These are phyloP conservation scores for Brassica juncea DNA, from an alignment of 345 rosid genomes.

Conservation along the genomic window DNA sequence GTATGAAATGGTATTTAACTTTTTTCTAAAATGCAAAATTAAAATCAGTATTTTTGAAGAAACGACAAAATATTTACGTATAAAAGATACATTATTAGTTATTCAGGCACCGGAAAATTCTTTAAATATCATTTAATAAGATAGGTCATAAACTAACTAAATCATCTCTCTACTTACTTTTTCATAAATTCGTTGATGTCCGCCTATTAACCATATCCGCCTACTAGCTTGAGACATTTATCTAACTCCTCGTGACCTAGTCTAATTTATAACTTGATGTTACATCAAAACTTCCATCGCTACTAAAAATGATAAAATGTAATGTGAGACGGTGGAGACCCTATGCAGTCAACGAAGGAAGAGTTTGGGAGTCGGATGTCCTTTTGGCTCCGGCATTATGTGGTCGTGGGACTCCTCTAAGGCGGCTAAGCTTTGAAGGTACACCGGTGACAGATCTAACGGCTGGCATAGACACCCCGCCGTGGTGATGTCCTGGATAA, in stretches of 20 bases:
- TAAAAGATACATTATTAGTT: slow-evolving; percentile 1
- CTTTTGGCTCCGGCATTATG: too few species aligned
- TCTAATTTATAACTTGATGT: slow-evolving; percentile 38
- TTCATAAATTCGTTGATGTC: slow-evolving; percentile 50
- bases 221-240: slow-evolving; percentile 48
- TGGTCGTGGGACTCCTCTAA: too few species aligned
- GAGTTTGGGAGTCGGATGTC: too few species aligned
- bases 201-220: slow-evolving; percentile 17
- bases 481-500: too few species aligned
- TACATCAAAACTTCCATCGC: slow-evolving; percentile 27
- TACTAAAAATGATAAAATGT: neutral
- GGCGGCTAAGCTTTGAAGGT: too few species aligned
- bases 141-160: slow-evolving; percentile 64
- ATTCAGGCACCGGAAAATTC: neutral
- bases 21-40: neutral
- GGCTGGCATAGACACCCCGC: too few species aligned
- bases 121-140: slow-evolving; percentile 51
- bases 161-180: slow-evolving; percentile 48
- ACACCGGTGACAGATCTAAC: too few species aligned
- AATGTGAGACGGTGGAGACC: too few species aligned
- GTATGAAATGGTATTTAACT: too few species aligned
- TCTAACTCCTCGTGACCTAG: slow-evolving; percentile 37
- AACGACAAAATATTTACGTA: slow-evolving; percentile 4
- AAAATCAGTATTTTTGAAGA: slow-evolving; percentile 26
- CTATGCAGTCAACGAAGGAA: too few species aligned